Evolutionary conservation across 2,329 filamentous ascomycete species (phyloP), one percentile per base, ranked within the genome.

Genomic region (Fusarium sambucinum): DNA sequence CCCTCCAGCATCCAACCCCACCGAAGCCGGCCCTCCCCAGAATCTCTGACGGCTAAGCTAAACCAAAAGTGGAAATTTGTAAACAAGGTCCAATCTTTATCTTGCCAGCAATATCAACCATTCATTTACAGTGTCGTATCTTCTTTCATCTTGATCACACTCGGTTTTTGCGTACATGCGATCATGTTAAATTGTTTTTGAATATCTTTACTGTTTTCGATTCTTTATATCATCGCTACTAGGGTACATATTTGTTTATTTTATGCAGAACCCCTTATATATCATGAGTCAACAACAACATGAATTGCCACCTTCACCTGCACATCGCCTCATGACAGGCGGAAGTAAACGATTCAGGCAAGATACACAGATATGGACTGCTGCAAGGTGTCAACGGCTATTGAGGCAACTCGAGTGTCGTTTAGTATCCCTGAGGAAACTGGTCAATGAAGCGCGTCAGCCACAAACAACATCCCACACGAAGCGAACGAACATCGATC

Each of bases 391-490:
- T 44, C 80, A 82, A 47, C 78, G 82, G 4, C 71, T 85, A 8
- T 77, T 86, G 19, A 81, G 83, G 5, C 83, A 84, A 33, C 72
- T 86, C 1, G 78, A 84, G 30, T 78, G 80, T 10, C 80, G 83
- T 12, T 68, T 85, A 25, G 69, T 75, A n/a, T 72, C 77, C 3
- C 71, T 85, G 8, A 78, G 79, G 35, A 80, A 77, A 42, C 73
- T 81, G 12, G 70, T 73, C 52, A 38, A 71, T 50, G 65, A 77
- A 44, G 64, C 72, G 21, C 59, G 46, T 16, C 54, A 58, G 13
- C 52, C 55, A n/a, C 37, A 53, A 37, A 55, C 58, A 21, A 37
- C 40, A 32, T 54, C 40, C 29, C 42, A 55, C 29, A 40, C 69
- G 21, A 78, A 78, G 55, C 71, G 75, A 56, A 32, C 41, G 17